Evolutionary conservation across 805 yeast species (phyloP).

Genomic region (Lachancea dasiensis): DNA sequence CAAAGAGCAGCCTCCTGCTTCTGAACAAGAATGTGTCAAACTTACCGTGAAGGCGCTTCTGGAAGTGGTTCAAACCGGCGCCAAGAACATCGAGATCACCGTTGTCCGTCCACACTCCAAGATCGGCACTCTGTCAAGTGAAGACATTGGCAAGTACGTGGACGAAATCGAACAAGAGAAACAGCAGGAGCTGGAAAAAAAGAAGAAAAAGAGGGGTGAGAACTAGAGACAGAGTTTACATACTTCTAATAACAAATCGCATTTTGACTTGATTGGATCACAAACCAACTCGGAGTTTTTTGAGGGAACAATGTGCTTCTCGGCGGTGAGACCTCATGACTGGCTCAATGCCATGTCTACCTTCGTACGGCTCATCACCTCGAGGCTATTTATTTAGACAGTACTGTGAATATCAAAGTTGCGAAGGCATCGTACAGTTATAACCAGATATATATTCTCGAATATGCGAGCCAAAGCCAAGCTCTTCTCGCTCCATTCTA

Average conservation of each 20-base stretch:
- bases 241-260: too few species aligned
- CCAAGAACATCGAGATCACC: constrained; percentile 90
- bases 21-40: constrained; percentile 65
- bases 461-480: background rate
- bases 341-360: too few species aligned
- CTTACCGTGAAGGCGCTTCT: constrained; percentile 80
- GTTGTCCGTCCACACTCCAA: constrained; percentile 67
- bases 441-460: too few species aligned
- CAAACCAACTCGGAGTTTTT: too few species aligned
- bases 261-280: too few species aligned
- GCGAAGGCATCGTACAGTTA: too few species aligned
- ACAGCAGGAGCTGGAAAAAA: constrained; percentile 61
- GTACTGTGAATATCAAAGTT: too few species aligned
- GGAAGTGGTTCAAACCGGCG: constrained; percentile 97
- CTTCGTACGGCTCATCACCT: too few species aligned
- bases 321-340: too few species aligned
- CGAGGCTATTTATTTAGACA: too few species aligned
- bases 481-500: background rate
- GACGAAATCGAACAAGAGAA: constrained; percentile 83
- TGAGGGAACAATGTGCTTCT: too few species aligned
- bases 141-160: constrained; percentile 68
- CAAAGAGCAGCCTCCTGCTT: constrained; percentile 45
- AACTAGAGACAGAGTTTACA: constrained; percentile 4
- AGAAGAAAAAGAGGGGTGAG: constrained; percentile 17
- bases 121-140: constrained; percentile 56